These are phyloP conservation scores for Metrosideros polymorpha DNA, from an alignment of 441 rosid genomes.

Conservation along the genomic window DNA sequence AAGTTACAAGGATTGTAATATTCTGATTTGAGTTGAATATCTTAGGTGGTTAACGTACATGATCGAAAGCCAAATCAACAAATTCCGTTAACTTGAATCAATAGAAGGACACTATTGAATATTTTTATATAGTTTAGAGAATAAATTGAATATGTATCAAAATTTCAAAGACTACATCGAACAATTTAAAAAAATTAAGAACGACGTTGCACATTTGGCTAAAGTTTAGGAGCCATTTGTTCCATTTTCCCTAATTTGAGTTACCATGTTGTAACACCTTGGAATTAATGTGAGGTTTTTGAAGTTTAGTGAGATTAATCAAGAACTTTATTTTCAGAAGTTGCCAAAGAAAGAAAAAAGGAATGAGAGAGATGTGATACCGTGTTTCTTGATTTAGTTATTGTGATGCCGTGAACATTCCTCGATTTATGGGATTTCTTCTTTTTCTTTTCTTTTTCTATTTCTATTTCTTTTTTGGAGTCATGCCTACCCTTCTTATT, in stretches of 20 bases:
- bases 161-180: fast-evolving
- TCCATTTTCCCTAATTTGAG: background rate
- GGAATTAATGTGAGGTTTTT: background rate
- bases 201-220: background rate
- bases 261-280: background rate
- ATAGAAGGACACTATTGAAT: background rate
- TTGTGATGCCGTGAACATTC: background rate
- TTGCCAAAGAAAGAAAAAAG: background rate
- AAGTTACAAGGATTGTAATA: background rate
- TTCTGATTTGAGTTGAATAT: background rate
- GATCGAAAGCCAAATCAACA: background rate
- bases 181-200: background rate
- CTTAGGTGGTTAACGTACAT: background rate
- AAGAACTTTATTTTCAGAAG: background rate
- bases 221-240: background rate
- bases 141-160: background rate
- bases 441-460: background rate
- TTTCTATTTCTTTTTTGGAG: background rate
- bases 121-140: fast-evolving
- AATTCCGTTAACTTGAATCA: background rate
- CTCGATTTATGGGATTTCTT: background rate
- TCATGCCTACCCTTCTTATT: background rate
- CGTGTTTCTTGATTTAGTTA: background rate
- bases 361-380: background rate
- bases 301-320: background rate